Evolutionary conservation across 108 stramenopile genomes (phyloP), one percentile per base, ranked within the genome.

Genomic region (Cylindrotheca fusiformis): DNA sequence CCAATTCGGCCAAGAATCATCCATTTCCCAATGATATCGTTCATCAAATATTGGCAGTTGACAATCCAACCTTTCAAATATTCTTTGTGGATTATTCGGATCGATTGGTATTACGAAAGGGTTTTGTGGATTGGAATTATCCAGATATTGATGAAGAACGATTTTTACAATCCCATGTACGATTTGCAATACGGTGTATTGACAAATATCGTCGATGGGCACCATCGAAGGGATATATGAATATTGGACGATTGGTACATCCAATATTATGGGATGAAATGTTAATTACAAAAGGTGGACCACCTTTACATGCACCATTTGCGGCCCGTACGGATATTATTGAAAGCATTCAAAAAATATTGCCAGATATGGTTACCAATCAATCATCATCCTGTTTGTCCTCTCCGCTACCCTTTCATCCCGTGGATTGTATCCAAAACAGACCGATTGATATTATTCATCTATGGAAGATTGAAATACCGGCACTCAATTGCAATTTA

Each of bases 391-490:
- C 10, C 14, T 6, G 10, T 41, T 41, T 14, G 6, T 41, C 10
- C 14, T 41, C 36, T 10, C 36, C 36, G 14, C 31, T 32, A 3
- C 20, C 63, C 19, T 51, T 32, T 32, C 23, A 52, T 24, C 20
- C 19, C 5, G 21, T 17, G 14, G 28, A 56, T 56, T n/a, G 18
- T 31, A 5, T 30, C 1, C 26, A n/a, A 26, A 32, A 67, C 1
- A 61, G 74, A 12, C 51, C 60, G 24, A 53, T 63, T 5, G 74
- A 76, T 63, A 58, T 76, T 3, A 31, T 61, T 8, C 75, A 76
- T 51, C 61, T 76, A 2, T 76, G 68, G 68, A 28, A 57, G 4
- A 20, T 57, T 4, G 41, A 51, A 6, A 31, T 47, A 8, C 27
- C 28, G 17, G 45, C 52, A 8, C 46, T 45, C 21, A 57, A 57